Evolutionary conservation across 495 filamentous ascomycete species (phyloP).

Genomic region (Penicillium macrosclerotiorum): DNA sequence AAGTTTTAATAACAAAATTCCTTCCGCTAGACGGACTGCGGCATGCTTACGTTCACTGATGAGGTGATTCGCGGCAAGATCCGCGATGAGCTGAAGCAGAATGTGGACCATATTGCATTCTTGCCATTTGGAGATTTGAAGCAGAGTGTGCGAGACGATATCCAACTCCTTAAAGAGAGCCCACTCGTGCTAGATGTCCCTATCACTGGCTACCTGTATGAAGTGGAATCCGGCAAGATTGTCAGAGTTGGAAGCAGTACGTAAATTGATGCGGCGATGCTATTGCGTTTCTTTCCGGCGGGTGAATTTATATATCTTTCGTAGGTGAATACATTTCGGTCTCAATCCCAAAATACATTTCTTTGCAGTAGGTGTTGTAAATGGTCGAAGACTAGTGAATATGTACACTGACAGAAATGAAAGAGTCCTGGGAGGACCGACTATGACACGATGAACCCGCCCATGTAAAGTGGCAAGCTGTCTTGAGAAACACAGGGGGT

Average conservation of each 20-base stretch:
- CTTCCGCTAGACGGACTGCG: conserved; percentile 56
- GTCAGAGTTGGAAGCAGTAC: conserved; percentile 42
- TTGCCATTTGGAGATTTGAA: conserved; percentile 64
- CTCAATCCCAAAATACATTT: background rate
- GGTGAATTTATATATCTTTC: too few relatives aligned
- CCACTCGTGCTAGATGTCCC: conserved; percentile 57
- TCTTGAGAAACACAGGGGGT: conserved; percentile 4
- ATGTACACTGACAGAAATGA: conserved; percentile 3
- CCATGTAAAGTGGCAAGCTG: background rate
- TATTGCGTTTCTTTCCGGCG: background rate
- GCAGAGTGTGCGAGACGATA: conserved; percentile 63
- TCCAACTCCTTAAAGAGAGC: conserved; percentile 57
- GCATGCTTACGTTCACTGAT: conserved; percentile 79
- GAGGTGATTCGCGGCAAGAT: conserved; percentile 58
- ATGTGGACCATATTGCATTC: conserved; percentile 53
- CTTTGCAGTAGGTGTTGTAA: background rate
- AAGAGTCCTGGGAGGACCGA: background rate
- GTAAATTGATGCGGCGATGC: background rate
- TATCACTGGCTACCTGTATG: conserved; percentile 76
- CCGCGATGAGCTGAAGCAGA: conserved; percentile 53
- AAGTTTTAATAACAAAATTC: background rate
- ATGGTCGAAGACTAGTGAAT: background rate
- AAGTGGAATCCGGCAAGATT: conserved; percentile 74
- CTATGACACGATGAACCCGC: background rate
- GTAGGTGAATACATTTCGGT: too few relatives aligned